phyloP scores from a whole-genome alignment of 2,329 filamentous ascomycete species.

The Arthrobotrys sphaeroides region DNA sequence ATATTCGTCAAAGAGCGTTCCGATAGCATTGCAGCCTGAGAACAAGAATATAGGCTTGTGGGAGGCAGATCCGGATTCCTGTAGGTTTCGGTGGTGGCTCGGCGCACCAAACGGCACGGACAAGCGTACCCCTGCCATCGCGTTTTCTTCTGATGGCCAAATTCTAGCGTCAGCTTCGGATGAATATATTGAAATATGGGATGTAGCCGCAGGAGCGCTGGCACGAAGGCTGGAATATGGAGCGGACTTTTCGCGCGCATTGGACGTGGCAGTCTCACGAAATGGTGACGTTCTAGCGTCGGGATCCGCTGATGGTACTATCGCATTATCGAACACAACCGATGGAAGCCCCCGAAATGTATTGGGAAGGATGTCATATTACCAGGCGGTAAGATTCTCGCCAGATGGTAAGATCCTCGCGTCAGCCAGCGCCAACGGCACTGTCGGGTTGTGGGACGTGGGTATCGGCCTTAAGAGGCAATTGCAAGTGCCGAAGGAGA shows the following conservation, averaged over 20 bases:
- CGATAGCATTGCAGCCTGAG: too few species aligned
- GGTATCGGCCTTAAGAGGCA: neutral
- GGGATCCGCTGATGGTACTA: neutral
- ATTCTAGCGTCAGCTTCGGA: neutral
- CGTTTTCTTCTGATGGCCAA: conserved; percentile 2
- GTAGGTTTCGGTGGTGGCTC: too few species aligned
- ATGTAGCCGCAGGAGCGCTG: neutral
- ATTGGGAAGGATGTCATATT: neutral
- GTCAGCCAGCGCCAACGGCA: neutral
- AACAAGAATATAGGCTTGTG: too few species aligned
- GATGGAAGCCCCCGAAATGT: neutral
- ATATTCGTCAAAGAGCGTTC: too few species aligned
- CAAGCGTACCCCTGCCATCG: too few species aligned
- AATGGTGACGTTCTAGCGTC: too few species aligned
- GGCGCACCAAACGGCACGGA: too few species aligned
- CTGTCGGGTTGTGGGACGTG: neutral
- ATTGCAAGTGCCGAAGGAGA: neutral
- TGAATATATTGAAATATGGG: neutral
- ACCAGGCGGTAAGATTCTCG: neutral
- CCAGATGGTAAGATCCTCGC: neutral
- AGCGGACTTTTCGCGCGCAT: neutral
- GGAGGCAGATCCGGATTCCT: too few species aligned
- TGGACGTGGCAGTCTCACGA: too few species aligned
- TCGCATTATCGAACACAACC: too few species aligned
- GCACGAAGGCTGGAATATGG: neutral